Evolutionary conservation across 2,329 filamentous ascomycete species (phyloP).

Genomic region (Graphium sp.): DNA sequence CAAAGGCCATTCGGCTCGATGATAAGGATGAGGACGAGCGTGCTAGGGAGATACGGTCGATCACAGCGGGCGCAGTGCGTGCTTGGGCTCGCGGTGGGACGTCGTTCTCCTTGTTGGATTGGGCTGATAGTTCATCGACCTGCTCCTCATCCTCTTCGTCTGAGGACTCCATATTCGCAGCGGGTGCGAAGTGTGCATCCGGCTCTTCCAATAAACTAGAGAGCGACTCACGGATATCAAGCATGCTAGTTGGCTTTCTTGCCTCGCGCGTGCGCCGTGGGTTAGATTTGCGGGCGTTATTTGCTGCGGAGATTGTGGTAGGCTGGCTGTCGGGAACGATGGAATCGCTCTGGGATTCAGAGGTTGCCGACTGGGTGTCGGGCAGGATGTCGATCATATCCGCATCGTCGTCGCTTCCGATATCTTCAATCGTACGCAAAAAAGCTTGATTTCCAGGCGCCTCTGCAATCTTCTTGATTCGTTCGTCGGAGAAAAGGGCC

Average conservation of each 20-base stretch:
- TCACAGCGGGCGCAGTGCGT: slow-evolving; percentile 26
- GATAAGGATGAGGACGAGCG: slow-evolving; percentile 28
- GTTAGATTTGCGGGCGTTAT: no score
- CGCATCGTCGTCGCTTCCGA: slow-evolving; percentile 57
- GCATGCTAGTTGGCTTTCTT: slow-evolving; percentile 56
- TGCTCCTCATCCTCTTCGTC: slow-evolving; percentile 26
- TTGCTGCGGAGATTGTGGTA: no score
- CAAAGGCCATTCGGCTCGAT: slow-evolving; percentile 36
- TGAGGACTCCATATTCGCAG: slow-evolving; percentile 17
- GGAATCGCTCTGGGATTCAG: slow-evolving; percentile 15
- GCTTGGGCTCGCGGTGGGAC: slow-evolving; percentile 14
- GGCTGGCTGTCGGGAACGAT: slow-evolving; percentile 36
- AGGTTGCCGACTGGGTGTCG: slow-evolving; percentile 8
- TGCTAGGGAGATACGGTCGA: slow-evolving; percentile 61
- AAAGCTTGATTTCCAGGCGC: slow-evolving; percentile 85
- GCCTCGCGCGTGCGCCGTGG: slow-evolving; percentile 41
- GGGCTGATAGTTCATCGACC: slow-evolving; percentile 7
- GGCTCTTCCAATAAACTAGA: slow-evolving; percentile 69
- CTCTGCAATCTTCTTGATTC: slow-evolving; percentile 76
- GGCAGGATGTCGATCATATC: slow-evolving; percentile 48
- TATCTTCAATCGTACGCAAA: slow-evolving; percentile 75
- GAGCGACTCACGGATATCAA: slow-evolving; percentile 69
- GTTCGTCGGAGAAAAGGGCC: slow-evolving; percentile 74
- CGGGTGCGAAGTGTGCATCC: slow-evolving; percentile 26
- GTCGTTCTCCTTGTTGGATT: slow-evolving; percentile 33